Conservation (phyloP, 441 rosid genomes). For the Populus hybrid region DNA sequence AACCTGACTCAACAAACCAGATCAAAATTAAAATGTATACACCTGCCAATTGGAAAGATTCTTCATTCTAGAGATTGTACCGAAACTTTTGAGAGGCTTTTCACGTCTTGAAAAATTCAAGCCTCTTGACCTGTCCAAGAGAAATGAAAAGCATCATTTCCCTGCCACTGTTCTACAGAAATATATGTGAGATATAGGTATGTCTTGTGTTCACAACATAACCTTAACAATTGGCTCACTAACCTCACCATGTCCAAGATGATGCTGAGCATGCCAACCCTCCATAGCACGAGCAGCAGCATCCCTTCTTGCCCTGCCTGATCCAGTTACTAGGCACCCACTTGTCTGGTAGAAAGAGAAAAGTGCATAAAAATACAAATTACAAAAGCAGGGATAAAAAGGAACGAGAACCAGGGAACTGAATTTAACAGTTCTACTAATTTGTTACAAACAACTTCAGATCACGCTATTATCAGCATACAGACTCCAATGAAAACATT, state of each 20-base stretch:
- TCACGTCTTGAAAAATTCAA: conserved; percentile 53
- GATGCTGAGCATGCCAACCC: conserved; percentile 84
- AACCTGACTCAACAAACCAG: conserved; percentile 41
- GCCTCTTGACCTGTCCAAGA: conserved; percentile 49
- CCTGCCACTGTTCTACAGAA: conserved; percentile 2
- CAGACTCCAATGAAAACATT: not conserved
- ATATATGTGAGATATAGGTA: conserved; percentile 10
- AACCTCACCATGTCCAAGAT: conserved; percentile 67
- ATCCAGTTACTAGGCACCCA: conserved; percentile 52
- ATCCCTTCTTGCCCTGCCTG: conserved; percentile 75
- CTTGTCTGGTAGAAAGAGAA: conserved; percentile 32
- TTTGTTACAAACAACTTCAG: conserved; percentile 3
- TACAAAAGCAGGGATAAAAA: not conserved
- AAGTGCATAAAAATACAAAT: not conserved
- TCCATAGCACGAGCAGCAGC: conserved; percentile 94
- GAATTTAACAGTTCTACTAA: not conserved
- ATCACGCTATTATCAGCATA: not conserved
- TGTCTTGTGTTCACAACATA: conserved; percentile 24
- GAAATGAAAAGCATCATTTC: conserved; percentile 13
- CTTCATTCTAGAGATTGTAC: conserved; percentile 31
- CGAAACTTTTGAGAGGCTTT: conserved; percentile 68
- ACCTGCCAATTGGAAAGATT: conserved; percentile 20
- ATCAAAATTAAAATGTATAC: conserved; percentile 17
- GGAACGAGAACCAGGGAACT: not conserved
- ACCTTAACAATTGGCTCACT: conserved; percentile 48